A percentile compares a stretch with the other conserved stretches of the same genome.
phyloP scores from a whole-genome alignment of 805 yeast genomes.

The Blastobotrys parvus region DNA sequence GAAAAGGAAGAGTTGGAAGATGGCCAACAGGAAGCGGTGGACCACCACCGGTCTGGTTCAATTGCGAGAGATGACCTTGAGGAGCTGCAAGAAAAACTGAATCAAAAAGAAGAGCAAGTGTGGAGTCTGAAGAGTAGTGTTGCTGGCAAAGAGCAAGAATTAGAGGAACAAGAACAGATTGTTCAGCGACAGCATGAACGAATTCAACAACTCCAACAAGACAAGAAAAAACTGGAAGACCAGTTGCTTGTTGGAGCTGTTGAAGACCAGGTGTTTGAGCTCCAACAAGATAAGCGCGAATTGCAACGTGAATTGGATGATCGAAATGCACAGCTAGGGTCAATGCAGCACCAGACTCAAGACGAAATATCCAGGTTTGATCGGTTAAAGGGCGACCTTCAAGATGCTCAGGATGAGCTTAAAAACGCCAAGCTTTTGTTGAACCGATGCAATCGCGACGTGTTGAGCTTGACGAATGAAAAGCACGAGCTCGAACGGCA shows the following conservation, averaged over 20 bases:
- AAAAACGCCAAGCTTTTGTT: conserved; percentile 8
- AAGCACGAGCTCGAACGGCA: conserved; percentile 10
- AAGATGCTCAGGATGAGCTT: conserved; percentile 7
- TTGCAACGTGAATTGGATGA: not conserved
- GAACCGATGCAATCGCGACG: conserved; percentile 10
- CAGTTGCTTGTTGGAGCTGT: not conserved
- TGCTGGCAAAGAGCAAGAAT: not conserved
- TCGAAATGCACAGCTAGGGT: not conserved
- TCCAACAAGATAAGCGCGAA: not conserved
- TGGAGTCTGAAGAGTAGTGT: not conserved
- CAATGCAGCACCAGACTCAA: not conserved
- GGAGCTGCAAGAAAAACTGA: not conserved
- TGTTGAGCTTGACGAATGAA: conserved; percentile 12
- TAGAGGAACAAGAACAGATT: not conserved
- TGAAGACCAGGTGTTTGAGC: not conserved
- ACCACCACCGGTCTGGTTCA: too few species aligned
- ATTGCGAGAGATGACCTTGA: too few species aligned
- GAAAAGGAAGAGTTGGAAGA: conserved; percentile 3
- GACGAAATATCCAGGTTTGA: not conserved
- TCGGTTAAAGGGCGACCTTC: conserved; percentile 1
- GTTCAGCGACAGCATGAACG: not conserved
- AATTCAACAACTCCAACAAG: not conserved
- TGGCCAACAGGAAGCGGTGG: conserved; percentile 1
- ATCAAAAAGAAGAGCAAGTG: not conserved
- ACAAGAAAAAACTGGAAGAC: not conserved